Evolutionary conservation across 257 asterid species (phyloP).

Genomic region (Solanum lycopersicoides): DNA sequence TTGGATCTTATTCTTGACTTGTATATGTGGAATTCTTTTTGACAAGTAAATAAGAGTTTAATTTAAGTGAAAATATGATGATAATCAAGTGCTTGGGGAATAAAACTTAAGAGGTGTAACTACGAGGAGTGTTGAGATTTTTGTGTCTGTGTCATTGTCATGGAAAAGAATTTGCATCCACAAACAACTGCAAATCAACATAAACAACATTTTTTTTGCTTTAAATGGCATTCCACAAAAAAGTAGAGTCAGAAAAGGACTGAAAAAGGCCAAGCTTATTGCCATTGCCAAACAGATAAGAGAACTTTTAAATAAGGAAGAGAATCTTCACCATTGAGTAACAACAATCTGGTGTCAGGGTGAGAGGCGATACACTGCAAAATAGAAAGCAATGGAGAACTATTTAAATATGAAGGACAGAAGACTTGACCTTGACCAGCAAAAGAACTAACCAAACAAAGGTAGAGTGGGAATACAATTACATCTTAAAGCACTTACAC

Average conservation of each 20-base stretch:
- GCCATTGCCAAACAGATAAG: neutral
- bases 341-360: conserved; percentile 13
- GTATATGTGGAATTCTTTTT: neutral
- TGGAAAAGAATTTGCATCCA: neutral
- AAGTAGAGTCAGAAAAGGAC: neutral
- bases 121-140: neutral
- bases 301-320: neutral
- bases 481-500: neutral
- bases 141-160: neutral
- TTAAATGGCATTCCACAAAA: neutral
- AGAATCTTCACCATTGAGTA: conserved; percentile 15
- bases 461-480: neutral
- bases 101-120: neutral
- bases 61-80: neutral
- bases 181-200: neutral
- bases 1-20: neutral
- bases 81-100: neutral
- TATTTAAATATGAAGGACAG: neutral
- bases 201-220: neutral
- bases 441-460: neutral
- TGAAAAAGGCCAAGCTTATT: neutral
- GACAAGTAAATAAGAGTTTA: neutral
- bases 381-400: neutral
- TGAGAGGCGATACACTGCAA: conserved; percentile 33
- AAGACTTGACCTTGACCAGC: neutral